These are phyloP conservation scores for Colletotrichum truncatum DNA, from an alignment of 2,329 filamentous ascomycete genomes.

Conservation along the genomic window DNA sequence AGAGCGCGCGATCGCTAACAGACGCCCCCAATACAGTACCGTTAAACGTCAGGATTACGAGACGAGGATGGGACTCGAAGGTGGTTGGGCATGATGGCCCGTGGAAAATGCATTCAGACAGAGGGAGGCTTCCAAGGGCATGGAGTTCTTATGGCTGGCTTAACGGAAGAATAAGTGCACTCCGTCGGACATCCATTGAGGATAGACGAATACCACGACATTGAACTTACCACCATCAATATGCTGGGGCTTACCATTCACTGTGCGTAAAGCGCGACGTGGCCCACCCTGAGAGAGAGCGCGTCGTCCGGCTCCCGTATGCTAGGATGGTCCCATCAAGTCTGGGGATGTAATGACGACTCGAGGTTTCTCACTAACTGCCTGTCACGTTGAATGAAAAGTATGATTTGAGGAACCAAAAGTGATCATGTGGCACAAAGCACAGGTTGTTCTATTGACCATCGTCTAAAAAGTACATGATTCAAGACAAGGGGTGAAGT, in stretches of 20 bases:
- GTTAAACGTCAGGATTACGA: slow-evolving; percentile 41
- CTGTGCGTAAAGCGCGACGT: slow-evolving; percentile 9
- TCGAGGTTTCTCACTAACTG: slow-evolving; percentile 2
- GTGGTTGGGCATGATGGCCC: slow-evolving; percentile 39
- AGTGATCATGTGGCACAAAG: slow-evolving; percentile 11
- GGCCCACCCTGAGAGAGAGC: neutral
- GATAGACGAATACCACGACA: slow-evolving; percentile 55
- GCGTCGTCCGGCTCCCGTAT: neutral
- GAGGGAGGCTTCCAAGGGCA: slow-evolving; percentile 51
- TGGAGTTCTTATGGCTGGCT: slow-evolving; percentile 54
- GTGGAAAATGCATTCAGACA: slow-evolving; percentile 49
- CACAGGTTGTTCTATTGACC: slow-evolving; percentile 26
- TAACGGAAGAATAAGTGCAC: slow-evolving; percentile 49
- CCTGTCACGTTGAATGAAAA: neutral
- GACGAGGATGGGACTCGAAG: slow-evolving; percentile 27
- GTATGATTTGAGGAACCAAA: neutral
- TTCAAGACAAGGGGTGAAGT: slow-evolving; percentile 49
- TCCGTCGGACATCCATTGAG: slow-evolving; percentile 52
- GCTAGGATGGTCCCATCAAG: slow-evolving; percentile 1
- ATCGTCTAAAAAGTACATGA: slow-evolving; percentile 45
- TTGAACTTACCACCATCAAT: slow-evolving; percentile 38
- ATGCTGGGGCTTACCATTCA: neutral
- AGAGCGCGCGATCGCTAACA: slow-evolving; percentile 33
- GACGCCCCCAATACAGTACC: slow-evolving; percentile 40
- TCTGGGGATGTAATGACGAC: slow-evolving; percentile 24